phyloP scores from a whole-genome alignment of 2,329 filamentous ascomycete genomes.

The Canariomyces notabilis region DNA sequence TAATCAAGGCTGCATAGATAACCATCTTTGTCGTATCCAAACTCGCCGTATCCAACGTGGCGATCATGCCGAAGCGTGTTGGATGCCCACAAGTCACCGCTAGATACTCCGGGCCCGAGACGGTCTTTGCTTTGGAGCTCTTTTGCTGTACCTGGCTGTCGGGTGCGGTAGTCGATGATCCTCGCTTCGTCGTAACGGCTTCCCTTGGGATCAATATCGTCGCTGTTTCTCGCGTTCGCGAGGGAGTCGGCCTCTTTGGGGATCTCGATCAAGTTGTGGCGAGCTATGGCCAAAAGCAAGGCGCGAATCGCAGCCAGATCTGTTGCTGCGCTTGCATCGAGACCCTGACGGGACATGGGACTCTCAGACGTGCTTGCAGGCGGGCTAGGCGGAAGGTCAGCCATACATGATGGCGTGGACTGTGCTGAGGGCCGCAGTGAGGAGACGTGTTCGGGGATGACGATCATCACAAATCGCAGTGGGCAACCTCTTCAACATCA shows the following conservation, averaged over 20 bases:
- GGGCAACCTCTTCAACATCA: too few species aligned
- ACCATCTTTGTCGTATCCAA: conserved; percentile 3
- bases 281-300: conserved; percentile 1
- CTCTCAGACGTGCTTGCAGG: not conserved
- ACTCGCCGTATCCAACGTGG: conserved; percentile 3
- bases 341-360: not conserved
- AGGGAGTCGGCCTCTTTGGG: too few species aligned
- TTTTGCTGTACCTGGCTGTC: not conserved
- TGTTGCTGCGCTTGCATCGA: not conserved
- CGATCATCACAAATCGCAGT: too few species aligned
- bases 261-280: not conserved
- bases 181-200: conserved; percentile 1
- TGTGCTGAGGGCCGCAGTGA: too few species aligned
- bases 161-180: conserved; percentile 1
- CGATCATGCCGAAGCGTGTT: not conserved
- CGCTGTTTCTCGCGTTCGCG: not conserved
- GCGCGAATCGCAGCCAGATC: conserved; percentile 1
- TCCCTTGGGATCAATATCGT: not conserved
- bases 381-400: not conserved
- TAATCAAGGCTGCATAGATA: not conserved
- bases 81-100: not conserved
- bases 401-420: not conserved
- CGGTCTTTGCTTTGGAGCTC: not conserved
- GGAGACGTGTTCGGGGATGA: too few species aligned
- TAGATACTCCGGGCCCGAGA: not conserved